These are phyloP conservation scores for Avena atlantica DNA, from an alignment of 176 grass and related monocot genomes.

Conservation along the genomic window DNA sequence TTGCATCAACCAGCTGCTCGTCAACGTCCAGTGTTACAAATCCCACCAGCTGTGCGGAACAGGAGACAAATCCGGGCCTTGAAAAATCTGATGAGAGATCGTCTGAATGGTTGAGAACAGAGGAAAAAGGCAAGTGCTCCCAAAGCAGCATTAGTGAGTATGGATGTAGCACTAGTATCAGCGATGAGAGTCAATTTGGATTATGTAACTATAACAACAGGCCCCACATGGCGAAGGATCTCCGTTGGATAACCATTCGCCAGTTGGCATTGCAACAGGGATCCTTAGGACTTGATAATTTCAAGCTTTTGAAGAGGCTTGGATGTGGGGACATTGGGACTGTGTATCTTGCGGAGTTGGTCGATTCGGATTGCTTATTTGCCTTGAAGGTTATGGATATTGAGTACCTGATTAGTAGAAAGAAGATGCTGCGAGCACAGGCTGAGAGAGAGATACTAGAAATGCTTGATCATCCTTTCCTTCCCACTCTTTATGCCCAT, in stretches of 20 bases:
- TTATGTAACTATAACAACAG: conserved; percentile 66
- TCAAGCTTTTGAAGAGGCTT: conserved; percentile 95
- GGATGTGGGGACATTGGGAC: conserved; percentile 98
- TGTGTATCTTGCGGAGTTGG: conserved; percentile 90
- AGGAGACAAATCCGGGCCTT: conserved; percentile 39
- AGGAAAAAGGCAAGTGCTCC: conserved; percentile 73
- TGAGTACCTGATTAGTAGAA: conserved; percentile 83
- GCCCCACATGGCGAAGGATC: conserved; percentile 96
- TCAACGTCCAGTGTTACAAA: conserved; percentile 51
- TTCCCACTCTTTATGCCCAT: conserved; percentile 92
- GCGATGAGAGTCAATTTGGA: conserved; percentile 59
- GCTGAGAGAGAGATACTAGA: conserved; percentile 97
- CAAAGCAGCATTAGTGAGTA: conserved; percentile 87
- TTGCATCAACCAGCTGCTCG: conserved; percentile 61
- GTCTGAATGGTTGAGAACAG: conserved; percentile 47
- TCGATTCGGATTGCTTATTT: conserved; percentile 87
- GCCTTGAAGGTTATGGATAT: conserved; percentile 99
- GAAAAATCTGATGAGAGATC: conserved; percentile 46
- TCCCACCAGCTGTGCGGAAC: conserved; percentile 41
- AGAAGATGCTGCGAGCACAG: conserved; percentile 93
- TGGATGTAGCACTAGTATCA: conserved; percentile 78
- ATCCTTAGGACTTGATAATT: conserved; percentile 83
- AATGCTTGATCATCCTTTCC: conserved; percentile 97
- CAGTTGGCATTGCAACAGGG: conserved; percentile 68
- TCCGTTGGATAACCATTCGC: conserved; percentile 76